Evolutionary conservation across 768 basidiomycete species (phyloP).

Genomic region (Pulveroboletus sp.): DNA sequence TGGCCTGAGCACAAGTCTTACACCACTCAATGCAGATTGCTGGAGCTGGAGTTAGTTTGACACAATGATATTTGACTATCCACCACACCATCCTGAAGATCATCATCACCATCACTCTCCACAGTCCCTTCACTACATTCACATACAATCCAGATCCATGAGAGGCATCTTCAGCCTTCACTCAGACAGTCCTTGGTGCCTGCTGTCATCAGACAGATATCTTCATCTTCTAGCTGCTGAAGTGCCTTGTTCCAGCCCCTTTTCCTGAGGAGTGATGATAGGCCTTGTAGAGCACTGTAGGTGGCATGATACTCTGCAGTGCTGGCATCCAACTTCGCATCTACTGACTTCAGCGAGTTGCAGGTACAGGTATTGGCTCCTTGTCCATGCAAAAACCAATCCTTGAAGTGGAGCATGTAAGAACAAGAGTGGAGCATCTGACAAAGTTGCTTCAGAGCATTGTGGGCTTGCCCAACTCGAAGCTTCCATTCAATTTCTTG

Average conservation of each 20-base stretch:
- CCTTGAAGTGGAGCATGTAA: background rate
- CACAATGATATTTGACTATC: too few species aligned
- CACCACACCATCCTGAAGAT: background rate
- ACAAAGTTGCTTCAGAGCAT: background rate
- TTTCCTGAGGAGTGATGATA: background rate
- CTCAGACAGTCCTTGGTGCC: background rate
- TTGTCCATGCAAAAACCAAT: background rate
- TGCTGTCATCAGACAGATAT: background rate
- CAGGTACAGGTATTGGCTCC: background rate
- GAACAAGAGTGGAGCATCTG: background rate
- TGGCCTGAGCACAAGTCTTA: background rate
- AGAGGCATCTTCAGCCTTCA: background rate
- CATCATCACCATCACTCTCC: background rate
- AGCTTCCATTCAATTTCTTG: background rate
- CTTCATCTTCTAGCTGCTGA: background rate
- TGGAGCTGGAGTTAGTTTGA: background rate
- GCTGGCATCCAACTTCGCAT: background rate
- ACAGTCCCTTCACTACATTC: background rate
- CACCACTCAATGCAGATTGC: background rate
- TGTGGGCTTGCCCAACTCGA: background rate
- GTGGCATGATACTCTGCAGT: background rate
- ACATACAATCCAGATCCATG: conserved; percentile 1
- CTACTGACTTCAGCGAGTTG: background rate
- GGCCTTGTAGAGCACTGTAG: background rate
- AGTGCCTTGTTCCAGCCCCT: background rate